Percentiles rank a stretch among this genome's conserved stretches.
phyloP scores from a whole-genome alignment of 1,284 basidiomycete species.

The Apiotrichum sp. region DNA sequence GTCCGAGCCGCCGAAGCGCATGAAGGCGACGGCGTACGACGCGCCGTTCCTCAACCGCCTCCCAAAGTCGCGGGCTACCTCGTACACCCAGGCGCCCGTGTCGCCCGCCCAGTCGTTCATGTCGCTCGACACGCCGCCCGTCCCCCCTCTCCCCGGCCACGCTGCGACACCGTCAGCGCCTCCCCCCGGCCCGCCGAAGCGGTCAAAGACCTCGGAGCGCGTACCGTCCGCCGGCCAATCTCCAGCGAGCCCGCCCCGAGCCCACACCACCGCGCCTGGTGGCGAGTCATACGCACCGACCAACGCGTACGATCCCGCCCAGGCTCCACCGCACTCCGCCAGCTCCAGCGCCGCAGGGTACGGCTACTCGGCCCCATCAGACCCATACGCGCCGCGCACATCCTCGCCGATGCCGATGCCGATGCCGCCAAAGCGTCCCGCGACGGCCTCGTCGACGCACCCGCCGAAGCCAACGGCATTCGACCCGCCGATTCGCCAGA shows the following conservation, averaged over 20 bases:
- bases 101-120: constrained; percentile 8
- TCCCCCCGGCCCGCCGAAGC: constrained; percentile 29
- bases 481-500: constrained; percentile 26
- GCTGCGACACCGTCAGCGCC: constrained; percentile 16
- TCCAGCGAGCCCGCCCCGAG: background rate
- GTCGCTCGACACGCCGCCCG: constrained; percentile 10
- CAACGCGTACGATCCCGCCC: constrained; percentile 1
- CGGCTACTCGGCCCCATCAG: background rate
- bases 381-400: constrained; percentile 2
- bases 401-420: background rate
- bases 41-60: constrained; percentile 31
- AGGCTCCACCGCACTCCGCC: background rate
- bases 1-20: constrained; percentile 27
- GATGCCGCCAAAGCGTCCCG: constrained; percentile 7
- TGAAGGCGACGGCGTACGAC: constrained; percentile 43
- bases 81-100: background rate
- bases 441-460: constrained; percentile 8
- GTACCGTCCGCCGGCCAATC: background rate
- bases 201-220: constrained; percentile 6
- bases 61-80: constrained; percentile 2
- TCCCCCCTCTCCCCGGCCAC: constrained; percentile 10
- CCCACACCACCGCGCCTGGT: background rate
- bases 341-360: background rate
- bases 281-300: background rate
- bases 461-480: constrained; percentile 21